These are phyloP conservation scores for Phytophthora boehmeriae DNA, from an alignment of 352 stramenopile species.

Conservation along the genomic window DNA sequence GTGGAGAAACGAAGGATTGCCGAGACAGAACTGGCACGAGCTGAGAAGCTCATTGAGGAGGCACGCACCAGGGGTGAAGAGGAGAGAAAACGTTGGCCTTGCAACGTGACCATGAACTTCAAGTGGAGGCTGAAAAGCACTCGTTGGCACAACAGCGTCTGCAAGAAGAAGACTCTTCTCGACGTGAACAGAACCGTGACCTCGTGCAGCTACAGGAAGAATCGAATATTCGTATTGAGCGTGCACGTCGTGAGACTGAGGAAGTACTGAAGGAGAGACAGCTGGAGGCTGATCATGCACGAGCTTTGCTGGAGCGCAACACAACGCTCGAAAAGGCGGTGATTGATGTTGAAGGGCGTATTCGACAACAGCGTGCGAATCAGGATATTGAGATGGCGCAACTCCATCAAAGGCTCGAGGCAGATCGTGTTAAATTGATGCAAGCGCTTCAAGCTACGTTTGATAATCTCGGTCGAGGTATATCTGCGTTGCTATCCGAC, in stretches of 20 bases:
- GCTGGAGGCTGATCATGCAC: constrained; percentile 48
- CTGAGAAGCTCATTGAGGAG: constrained; percentile 53
- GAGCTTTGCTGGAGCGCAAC: constrained; percentile 61
- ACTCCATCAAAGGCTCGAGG: constrained; percentile 61
- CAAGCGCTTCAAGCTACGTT: constrained; percentile 70
- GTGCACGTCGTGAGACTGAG: constrained; percentile 62
- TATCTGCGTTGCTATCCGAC: constrained; percentile 58
- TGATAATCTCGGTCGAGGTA: constrained; percentile 68
- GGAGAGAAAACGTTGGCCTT: constrained; percentile 56
- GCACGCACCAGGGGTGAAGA: constrained; percentile 46
- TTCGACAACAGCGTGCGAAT: constrained; percentile 71
- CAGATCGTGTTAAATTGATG: constrained; percentile 68
- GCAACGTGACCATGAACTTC: constrained; percentile 53
- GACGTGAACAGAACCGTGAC: constrained; percentile 58
- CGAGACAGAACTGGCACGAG: constrained; percentile 38
- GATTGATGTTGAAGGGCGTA: constrained; percentile 69
- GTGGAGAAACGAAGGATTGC: constrained; percentile 66
- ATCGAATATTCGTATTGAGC: constrained; percentile 60
- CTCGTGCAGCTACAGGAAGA: constrained; percentile 67
- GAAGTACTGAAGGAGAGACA: constrained; percentile 66
- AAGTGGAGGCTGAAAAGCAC: constrained; percentile 56
- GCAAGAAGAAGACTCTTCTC: constrained; percentile 45
- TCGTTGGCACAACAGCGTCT: constrained; percentile 55
- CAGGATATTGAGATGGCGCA: constrained; percentile 78
- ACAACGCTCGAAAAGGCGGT: constrained; percentile 63